phyloP scores from a whole-genome alignment of 305 asterid genomes.

The Solanum hybrid region DNA sequence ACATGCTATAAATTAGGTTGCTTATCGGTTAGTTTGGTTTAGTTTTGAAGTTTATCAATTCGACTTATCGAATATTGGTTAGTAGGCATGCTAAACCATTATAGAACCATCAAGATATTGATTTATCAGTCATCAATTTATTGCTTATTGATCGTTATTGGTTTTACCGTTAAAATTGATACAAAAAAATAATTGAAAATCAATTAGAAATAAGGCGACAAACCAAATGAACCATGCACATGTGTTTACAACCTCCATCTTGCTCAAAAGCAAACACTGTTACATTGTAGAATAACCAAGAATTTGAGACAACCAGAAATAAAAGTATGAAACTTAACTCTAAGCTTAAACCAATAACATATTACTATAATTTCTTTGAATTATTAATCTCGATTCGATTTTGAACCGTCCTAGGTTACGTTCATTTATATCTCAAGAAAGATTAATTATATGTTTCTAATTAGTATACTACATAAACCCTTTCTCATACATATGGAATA shows the following conservation, averaged over 20 bases:
- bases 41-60: too few species aligned
- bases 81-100: not conserved
- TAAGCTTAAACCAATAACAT: too few species aligned
- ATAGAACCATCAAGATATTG: too few species aligned
- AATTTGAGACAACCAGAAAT: too few species aligned
- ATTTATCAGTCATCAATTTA: too few species aligned
- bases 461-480: not conserved
- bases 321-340: not conserved
- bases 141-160: not conserved
- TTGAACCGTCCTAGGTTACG: not conserved
- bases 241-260: too few species aligned
- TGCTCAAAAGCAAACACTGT: not conserved
- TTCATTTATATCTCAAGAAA: not conserved
- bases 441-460: not conserved
- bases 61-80: too few species aligned
- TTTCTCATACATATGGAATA: too few species aligned
- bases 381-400: not conserved
- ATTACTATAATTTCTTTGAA: too few species aligned
- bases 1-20: not conserved
- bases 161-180: too few species aligned
- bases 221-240: not conserved
- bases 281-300: too few species aligned
- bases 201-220: not conserved
- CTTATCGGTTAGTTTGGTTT: accelerated
- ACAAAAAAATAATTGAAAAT: not conserved